Evolutionary conservation across 495 filamentous ascomycete genomes (phyloP), one percentile per base, ranked within the genome.

Genomic region (Aspergillus haitiensis): DNA sequence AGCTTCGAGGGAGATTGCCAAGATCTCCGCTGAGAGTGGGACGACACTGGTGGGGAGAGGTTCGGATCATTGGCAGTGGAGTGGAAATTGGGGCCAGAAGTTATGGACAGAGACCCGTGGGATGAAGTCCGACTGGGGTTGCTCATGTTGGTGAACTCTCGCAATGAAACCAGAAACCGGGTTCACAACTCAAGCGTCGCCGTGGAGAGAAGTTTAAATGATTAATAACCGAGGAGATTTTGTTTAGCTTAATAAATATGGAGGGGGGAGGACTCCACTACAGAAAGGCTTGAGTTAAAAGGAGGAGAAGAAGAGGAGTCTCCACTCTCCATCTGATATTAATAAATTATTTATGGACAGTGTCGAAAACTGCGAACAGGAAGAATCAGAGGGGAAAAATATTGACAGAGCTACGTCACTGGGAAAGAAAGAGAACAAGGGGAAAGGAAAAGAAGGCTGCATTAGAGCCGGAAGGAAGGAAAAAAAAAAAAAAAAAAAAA

Each of bases 11-110:
- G 60, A 13, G 73, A 69, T 51, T 74, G 72, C 68, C 68, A 66
- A 53, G 71, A 67, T 63, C 64, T 73, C 18, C 69, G 69, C 64
- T 71, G 67, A 21, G 68, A 52, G 35, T 55, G 56, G 27, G 61
- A 57, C 31, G 68, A 66, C 12, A 61, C 57, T 15, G 64, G 61
- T 47, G 70, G 63, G 54, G 67, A 51, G 35, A 56, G 61, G 44
- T 47, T 47, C 15, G 44, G 15, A 18, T 47, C 15, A 42, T 42
- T 42, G 15, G n/a, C 15, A 61, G 55, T n/a, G 6, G 56, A 15
- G 46, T 59, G 48, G n/a, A 74, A 71, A 56, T 65, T 71, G 50
- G 67, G 45, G 11, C 62, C 69, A 34, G 61, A 55, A 27, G 64
- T 60, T 6, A 68, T 55, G 50, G 67, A 64, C 42, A 63, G 59